Conservation (phyloP, 1,139 yeast genomes). For the Hanseniaspora sp. region DNA sequence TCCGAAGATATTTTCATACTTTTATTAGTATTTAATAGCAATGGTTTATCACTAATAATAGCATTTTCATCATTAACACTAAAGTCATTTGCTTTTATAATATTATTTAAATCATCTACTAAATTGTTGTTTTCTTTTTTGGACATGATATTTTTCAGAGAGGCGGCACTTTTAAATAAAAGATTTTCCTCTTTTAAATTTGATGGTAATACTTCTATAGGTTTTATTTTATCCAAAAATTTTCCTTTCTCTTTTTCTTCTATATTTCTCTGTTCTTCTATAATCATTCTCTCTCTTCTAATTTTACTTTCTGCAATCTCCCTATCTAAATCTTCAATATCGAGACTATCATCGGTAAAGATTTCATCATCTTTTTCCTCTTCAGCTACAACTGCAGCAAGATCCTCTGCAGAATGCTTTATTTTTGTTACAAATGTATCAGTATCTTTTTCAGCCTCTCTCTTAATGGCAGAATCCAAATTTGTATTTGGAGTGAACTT, state of each 20-base stretch:
- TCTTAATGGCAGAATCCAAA: constrained; percentile 1
- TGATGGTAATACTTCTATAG: constrained; percentile 1
- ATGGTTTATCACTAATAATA: background rate
- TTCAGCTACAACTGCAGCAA: background rate
- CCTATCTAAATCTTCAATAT: constrained; percentile 13
- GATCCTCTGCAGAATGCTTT: background rate
- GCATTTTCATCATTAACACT: background rate
- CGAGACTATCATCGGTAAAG: constrained; percentile 11
- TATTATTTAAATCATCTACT: background rate
- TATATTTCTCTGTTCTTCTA: background rate
- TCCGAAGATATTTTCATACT: constrained; percentile 14
- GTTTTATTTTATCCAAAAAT: background rate
- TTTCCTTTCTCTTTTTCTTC: background rate
- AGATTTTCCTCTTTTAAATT: constrained; percentile 1
- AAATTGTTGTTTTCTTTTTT: background rate
- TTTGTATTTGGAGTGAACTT: background rate
- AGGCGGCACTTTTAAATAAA: constrained; percentile 12
- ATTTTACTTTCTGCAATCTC: constrained; percentile 11
- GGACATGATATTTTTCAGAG: background rate
- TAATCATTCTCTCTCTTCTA: constrained; percentile 7
- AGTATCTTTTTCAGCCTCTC: background rate
- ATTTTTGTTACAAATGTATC: background rate
- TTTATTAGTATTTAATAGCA: constrained; percentile 5
- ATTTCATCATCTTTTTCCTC: constrained; percentile 3
- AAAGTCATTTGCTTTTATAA: constrained; percentile 3